A percentile compares a stretch with the other conserved stretches of the same genome.
phyloP scores from a whole-genome alignment of 768 basidiomycete genomes.

The Calocybe cyanea region DNA sequence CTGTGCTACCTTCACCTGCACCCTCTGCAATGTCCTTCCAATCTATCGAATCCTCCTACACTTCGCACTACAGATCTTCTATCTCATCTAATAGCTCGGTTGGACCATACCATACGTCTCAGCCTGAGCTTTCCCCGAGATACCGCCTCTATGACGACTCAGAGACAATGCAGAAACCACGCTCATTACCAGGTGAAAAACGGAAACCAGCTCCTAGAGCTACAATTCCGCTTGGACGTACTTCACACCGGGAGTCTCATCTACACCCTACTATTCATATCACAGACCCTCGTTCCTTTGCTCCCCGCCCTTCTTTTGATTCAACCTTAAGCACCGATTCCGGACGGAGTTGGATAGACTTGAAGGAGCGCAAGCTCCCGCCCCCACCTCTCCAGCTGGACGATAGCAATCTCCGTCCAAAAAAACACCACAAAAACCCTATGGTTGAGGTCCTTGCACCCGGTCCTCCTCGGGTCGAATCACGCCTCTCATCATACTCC shows the following conservation, averaged over 20 bases:
- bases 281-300: background rate
- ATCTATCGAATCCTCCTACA: background rate
- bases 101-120: background rate
- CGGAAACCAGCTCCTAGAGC: background rate
- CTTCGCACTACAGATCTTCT: background rate
- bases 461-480: constrained; percentile 10
- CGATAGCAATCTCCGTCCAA: constrained; percentile 10
- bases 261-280: background rate
- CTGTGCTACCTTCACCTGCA: background rate
- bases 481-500: constrained; percentile 3
- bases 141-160: background rate
- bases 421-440: background rate
- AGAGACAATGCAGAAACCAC: background rate
- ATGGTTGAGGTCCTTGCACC: constrained; percentile 11
- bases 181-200: background rate
- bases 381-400: constrained; percentile 12
- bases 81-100: constrained; percentile 3
- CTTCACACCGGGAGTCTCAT: background rate
- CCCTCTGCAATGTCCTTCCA: background rate
- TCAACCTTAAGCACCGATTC: constrained; percentile 4
- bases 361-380: constrained; percentile 7
- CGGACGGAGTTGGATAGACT: background rate
- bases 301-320: constrained; percentile 10
- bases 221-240: background rate
- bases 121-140: background rate